Percentiles rank a stretch among this genome's conserved stretches.
These are phyloP conservation scores for Lodderomyces orthopsilosis DNA, from an alignment of 1,139 yeast genomes.

Conservation along the genomic window DNA sequence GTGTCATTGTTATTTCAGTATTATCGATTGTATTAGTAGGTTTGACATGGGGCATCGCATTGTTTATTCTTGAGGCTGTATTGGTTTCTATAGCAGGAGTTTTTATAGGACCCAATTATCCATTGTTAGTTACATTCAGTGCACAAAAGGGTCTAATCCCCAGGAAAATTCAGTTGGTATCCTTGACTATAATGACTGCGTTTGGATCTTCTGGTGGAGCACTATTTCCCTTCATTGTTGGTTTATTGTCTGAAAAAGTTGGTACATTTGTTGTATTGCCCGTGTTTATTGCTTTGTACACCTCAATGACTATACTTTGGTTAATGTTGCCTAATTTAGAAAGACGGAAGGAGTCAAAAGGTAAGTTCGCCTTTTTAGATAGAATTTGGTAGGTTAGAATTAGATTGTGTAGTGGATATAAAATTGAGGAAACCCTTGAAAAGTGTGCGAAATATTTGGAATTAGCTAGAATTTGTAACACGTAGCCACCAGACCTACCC, in stretches of 20 bases:
- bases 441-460: background rate
- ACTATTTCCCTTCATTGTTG: slow-evolving; percentile 54
- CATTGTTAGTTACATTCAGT: slow-evolving; percentile 49
- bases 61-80: slow-evolving; percentile 40
- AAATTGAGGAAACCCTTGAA: background rate
- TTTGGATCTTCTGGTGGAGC: slow-evolving; percentile 65
- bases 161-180: slow-evolving; percentile 51
- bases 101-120: slow-evolving; percentile 54
- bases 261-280: slow-evolving; percentile 61
- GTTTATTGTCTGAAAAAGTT: slow-evolving; percentile 47
- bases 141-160: slow-evolving; percentile 43
- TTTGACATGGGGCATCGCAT: slow-evolving; percentile 48
- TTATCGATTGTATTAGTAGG: slow-evolving; percentile 35
- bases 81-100: slow-evolving; percentile 49
- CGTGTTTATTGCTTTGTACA: slow-evolving; percentile 40
- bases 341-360: slow-evolving; percentile 13
- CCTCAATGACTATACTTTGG: slow-evolving; percentile 43
- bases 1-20: slow-evolving; percentile 35
- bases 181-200: slow-evolving; percentile 55
- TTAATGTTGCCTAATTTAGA: slow-evolving; percentile 41
- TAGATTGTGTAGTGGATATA: no score
- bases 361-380: slow-evolving; percentile 19
- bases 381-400: slow-evolving; percentile 18
- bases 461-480: background rate
- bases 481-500: background rate